Conservation (phyloP, 176 grass and related monocot species). For the Oryza meridionalis region DNA sequence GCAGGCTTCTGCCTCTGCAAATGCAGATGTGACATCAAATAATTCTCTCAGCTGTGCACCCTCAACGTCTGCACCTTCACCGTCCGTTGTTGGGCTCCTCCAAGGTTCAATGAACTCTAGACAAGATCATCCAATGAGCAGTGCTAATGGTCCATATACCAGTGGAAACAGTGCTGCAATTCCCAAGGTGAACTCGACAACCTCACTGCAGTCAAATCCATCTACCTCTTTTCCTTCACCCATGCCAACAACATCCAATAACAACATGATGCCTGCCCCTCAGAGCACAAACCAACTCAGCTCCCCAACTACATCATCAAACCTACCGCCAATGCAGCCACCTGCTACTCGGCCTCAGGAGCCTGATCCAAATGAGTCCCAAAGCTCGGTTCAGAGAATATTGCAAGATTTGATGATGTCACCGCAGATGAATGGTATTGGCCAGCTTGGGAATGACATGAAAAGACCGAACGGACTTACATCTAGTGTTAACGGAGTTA, state of each 20-base stretch:
- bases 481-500: slow-evolving; percentile 58
- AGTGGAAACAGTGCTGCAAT: slow-evolving; percentile 45
- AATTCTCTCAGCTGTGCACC: slow-evolving; percentile 57
- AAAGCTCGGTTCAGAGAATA: slow-evolving; percentile 89
- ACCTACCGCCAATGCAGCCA: slow-evolving; percentile 60
- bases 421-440: slow-evolving; percentile 68
- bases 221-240: slow-evolving; percentile 54
- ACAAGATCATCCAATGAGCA: slow-evolving; percentile 63
- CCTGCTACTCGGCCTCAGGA: slow-evolving; percentile 51
- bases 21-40: slow-evolving; percentile 52
- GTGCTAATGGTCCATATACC: slow-evolving; percentile 45
- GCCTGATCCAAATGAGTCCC: slow-evolving; percentile 75
- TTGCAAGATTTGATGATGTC: slow-evolving; percentile 93
- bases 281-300: slow-evolving; percentile 58
- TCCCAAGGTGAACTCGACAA: slow-evolving; percentile 61
- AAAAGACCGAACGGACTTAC: slow-evolving; percentile 69
- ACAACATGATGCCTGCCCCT: slow-evolving; percentile 58
- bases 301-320: slow-evolving; percentile 49
- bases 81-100: slow-evolving; percentile 44
- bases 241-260: slow-evolving; percentile 55
- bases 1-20: slow-evolving; percentile 56
- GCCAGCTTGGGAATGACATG: slow-evolving; percentile 47
- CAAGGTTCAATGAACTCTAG: slow-evolving; percentile 67
- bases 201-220: slow-evolving; percentile 62
- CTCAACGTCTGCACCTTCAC: slow-evolving; percentile 50